phyloP scores from a whole-genome alignment of 1,284 basidiomycete species.

The Irpex sp. region DNA sequence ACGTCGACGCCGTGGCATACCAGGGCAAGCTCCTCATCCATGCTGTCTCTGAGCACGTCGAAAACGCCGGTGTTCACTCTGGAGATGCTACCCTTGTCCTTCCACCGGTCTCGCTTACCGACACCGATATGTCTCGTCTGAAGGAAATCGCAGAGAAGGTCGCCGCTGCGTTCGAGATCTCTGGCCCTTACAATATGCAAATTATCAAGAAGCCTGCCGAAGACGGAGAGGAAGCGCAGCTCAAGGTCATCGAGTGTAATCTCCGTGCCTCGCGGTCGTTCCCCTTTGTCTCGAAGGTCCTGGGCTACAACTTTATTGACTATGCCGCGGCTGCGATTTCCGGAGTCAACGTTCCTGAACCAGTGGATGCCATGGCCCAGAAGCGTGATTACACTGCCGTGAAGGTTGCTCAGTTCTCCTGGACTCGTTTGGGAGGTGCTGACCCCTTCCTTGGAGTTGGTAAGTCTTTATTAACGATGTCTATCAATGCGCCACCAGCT shows the following conservation, averaged over 20 bases:
- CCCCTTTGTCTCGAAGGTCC: constrained; percentile 99
- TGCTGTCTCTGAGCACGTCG: constrained; percentile 97
- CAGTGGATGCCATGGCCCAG: constrained; percentile 91
- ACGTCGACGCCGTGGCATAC: constrained; percentile 96
- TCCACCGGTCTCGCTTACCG: constrained; percentile 86
- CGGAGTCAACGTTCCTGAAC: constrained; percentile 85
- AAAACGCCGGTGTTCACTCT: constrained; percentile 98
- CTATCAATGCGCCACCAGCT: not conserved
- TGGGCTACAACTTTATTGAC: constrained; percentile 97
- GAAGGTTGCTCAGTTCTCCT: constrained; percentile 99
- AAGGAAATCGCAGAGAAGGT: constrained; percentile 96
- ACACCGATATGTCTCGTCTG: constrained; percentile 79
- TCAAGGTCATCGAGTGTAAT: constrained; percentile 99
- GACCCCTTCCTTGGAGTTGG: constrained; percentile 97
- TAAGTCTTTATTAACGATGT: constrained; percentile 37
- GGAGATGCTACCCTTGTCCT: constrained; percentile 98
- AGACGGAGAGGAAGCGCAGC: constrained; percentile 56
- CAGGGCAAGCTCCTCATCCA: constrained; percentile 94
- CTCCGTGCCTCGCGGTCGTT: constrained; percentile 96
- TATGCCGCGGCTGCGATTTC: constrained; percentile 92
- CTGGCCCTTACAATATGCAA: constrained; percentile 99
- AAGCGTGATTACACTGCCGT: constrained; percentile 92
- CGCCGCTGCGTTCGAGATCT: constrained; percentile 92
- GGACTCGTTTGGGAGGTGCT: constrained; percentile 92
- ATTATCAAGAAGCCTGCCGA: constrained; percentile 85